phyloP scores from a whole-genome alignment of 345 rosid genomes.

The Stellera chamaejasme region DNA sequence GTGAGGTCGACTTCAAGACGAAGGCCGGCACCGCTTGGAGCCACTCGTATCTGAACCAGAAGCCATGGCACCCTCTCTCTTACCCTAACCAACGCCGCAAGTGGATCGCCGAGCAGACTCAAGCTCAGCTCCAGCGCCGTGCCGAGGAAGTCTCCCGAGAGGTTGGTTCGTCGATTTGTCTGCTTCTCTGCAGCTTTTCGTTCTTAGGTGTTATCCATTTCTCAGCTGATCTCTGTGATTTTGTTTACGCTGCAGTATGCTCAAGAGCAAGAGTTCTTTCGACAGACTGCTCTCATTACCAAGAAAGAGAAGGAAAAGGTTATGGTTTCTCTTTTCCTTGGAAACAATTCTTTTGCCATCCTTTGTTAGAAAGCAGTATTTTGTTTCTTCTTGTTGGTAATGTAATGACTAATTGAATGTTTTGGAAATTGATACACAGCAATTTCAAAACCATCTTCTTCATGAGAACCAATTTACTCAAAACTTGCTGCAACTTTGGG shows the following conservation, averaged over 20 bases:
- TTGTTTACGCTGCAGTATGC: constrained; percentile 45
- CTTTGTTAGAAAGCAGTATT: too few species aligned
- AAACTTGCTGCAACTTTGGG: neutral
- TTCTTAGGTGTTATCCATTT: neutral
- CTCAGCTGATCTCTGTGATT: neutral
- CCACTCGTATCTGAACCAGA: constrained; percentile 90
- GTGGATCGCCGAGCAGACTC: constrained; percentile 97
- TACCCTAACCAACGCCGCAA: constrained; percentile 98
- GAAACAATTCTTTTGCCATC: too few species aligned
- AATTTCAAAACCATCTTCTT: neutral
- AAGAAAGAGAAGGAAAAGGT: constrained; percentile 98
- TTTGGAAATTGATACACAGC: neutral
- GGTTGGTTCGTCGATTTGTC: constrained; percentile 22
- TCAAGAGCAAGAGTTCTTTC: constrained; percentile 96
- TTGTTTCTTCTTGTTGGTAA: too few species aligned
- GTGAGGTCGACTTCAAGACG: constrained; percentile 87
- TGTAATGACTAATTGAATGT: too few species aligned
- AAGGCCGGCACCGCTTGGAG: constrained; percentile 98
- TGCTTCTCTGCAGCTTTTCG: neutral
- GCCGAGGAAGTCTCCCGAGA: constrained; percentile 86
- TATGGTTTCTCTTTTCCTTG: neutral
- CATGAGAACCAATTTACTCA: neutral
- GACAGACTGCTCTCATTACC: constrained; percentile 84
- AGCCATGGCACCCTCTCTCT: constrained; percentile 99
- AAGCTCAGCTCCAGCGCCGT: constrained; percentile 63